Base-by-base conservation (phyloP, 192 early-diverging fungal genomes). In the Podila epicladia region DNA sequence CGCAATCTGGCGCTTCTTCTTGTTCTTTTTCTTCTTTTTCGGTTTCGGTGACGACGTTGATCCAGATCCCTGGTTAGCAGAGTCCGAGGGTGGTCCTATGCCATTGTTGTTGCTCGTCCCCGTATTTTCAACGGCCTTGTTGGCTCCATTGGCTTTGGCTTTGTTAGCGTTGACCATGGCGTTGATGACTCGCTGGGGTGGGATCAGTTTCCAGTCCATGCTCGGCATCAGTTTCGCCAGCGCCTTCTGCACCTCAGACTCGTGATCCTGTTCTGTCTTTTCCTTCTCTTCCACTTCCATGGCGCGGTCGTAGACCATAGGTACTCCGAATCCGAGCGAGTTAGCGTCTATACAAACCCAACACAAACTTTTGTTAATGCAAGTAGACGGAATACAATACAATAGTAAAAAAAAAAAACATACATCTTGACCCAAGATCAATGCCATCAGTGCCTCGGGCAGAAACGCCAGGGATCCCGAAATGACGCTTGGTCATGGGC, bases 341-440 rank as follows among this genome's bases (percentile, higher is more conserved):
- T 80, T 80, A 12, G 67, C 58, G 60, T 80, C 77, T 80, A 50
- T 17, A 9, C 3, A 7, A 9, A 5, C 9, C 28, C 2, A 66
- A 50, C 5, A 4, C 26, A 15, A 13, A 4, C n/a, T 6, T 15
- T 15, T 41, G 15, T 33, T 9, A 68, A 3, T 45, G 20, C 35
- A 33, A 6, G 35, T 6, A 37, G 35, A 37, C 35, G 13, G 8
- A 22, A 53, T 53, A 53, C n/a, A 17, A 55, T 15, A 51, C 41
- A 24, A 37, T 20, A 9, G 29, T 4, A 37, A 63, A 37, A 5
- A 38, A 19, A 37, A 32, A 38, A 13, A n/a, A 9, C 66, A 51
- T 80, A 80, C 77, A 80, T 61, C 71, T 49, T 33, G 77, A 80
- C 8, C 77, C 77, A 4, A 80, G 77, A 28, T 80, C 77, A 32